A percentile compares a stretch with the other conserved stretches of the same genome.
phyloP scores from a whole-genome alignment of 2,329 filamentous ascomycete species.

The Neodidymelliopsis sp. region DNA sequence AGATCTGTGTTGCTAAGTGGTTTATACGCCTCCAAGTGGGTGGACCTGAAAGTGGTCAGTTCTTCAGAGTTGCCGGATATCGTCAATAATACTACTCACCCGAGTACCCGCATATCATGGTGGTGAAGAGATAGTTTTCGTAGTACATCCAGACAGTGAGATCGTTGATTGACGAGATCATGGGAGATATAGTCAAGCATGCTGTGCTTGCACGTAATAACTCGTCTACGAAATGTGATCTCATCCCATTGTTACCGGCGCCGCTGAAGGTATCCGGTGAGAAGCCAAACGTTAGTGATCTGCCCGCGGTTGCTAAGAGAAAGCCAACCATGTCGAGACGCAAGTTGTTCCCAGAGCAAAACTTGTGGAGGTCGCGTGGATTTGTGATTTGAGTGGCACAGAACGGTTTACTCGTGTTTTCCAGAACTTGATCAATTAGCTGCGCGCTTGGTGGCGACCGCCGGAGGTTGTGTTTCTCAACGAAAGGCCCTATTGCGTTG shows the following conservation, averaged over 20 bases:
- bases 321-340: conserved; percentile 52
- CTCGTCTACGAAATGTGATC: conserved; percentile 38
- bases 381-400: conserved; percentile 33
- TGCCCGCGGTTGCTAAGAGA: conserved; percentile 49
- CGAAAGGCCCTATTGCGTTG: conserved; percentile 36
- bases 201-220: conserved; percentile 47
- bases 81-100: conserved; percentile 26
- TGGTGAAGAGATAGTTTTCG: conserved; percentile 48
- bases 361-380: conserved; percentile 47
- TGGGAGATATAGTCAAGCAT: conserved; percentile 48
- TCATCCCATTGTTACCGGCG: conserved; percentile 23
- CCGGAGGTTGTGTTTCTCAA: conserved; percentile 42
- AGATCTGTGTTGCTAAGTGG: conserved; percentile 41
- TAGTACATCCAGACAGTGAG: conserved; percentile 45
- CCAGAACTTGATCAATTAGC: conserved; percentile 36
- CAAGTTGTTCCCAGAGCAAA: conserved; percentile 49
- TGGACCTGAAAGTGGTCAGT: conserved; percentile 24
- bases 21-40: conserved; percentile 44
- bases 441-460: conserved; percentile 32
- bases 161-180: conserved; percentile 51
- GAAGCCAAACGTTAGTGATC: conserved; percentile 39
- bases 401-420: conserved; percentile 38
- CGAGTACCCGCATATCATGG: conserved; percentile 47
- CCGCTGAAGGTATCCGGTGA: conserved; percentile 31
- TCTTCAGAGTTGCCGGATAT: neutral